Percentiles rank a stretch among this genome's conserved stretches.
These are phyloP conservation scores for Cutaneotrichosporon spelunceum DNA, from an alignment of 1,284 basidiomycete genomes.

Conservation along the genomic window DNA sequence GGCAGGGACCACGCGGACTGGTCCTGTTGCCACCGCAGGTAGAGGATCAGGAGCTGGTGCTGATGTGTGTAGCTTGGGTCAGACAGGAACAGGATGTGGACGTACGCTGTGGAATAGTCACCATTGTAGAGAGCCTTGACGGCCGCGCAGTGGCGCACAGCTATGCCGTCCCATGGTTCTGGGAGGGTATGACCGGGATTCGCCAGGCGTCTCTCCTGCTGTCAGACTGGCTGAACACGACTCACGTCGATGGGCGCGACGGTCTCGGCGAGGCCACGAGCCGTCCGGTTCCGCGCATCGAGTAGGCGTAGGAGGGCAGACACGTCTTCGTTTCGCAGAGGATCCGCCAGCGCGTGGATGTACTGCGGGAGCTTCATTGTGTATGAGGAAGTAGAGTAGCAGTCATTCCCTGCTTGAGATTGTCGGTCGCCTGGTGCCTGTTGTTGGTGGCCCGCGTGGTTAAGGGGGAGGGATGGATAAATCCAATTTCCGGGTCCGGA, in stretches of 20 bases:
- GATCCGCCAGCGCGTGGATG: conserved; percentile 37
- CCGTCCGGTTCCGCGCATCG: conserved; percentile 35
- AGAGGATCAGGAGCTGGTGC: conserved; percentile 56
- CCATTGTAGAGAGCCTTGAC: conserved; percentile 37
- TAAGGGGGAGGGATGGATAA: background rate
- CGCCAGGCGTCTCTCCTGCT: conserved; percentile 33
- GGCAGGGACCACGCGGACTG: conserved; percentile 80
- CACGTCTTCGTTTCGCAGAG: conserved; percentile 36
- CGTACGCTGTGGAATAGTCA: conserved; percentile 34
- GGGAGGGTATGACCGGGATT: conserved; percentile 41
- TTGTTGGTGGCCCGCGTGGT: background rate
- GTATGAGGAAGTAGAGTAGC: background rate
- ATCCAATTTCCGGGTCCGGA: background rate
- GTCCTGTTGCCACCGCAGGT: conserved; percentile 70
- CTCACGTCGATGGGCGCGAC: conserved; percentile 43
- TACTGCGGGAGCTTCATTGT: conserved; percentile 47
- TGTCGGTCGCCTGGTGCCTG: background rate
- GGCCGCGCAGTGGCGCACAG: conserved; percentile 44
- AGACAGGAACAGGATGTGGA: background rate
- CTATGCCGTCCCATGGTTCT: conserved; percentile 47
- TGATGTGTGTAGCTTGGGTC: conserved; percentile 39
- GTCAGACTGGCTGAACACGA: background rate
- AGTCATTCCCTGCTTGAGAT: background rate
- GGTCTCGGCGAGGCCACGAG: conserved; percentile 40
- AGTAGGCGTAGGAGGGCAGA: conserved; percentile 34